Percentiles rank a stretch among this genome's conserved stretches.
Evolutionary conservation across 2,329 filamentous ascomycete species (phyloP).

Genomic region (Monosporascus sp.): DNA sequence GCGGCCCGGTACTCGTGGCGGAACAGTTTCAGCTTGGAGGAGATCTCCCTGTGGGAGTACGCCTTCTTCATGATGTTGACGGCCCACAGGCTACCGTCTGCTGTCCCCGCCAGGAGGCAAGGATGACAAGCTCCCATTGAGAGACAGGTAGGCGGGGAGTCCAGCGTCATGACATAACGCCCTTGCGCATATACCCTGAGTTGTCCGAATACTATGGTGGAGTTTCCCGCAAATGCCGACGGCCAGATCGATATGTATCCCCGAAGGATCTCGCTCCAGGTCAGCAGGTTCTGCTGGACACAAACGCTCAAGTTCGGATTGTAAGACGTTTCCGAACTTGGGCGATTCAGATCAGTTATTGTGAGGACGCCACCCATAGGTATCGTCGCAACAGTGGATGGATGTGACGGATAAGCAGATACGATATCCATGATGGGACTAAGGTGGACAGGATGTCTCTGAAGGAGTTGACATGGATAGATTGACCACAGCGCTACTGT

Average conservation of each 20-base stretch:
- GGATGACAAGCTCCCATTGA: conserved; percentile 47
- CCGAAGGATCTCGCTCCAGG: conserved; percentile 51
- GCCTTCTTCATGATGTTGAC: conserved; percentile 41
- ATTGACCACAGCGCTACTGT: conserved; percentile 54
- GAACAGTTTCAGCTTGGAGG: conserved; percentile 41
- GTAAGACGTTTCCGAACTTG: conserved; percentile 49
- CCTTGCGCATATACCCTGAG: conserved; percentile 47
- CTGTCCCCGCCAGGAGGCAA: conserved; percentile 47
- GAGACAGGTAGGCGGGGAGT: conserved; percentile 46
- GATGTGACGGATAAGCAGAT: conserved; percentile 51
- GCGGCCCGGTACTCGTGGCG: conserved; percentile 48
- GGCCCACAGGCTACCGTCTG: conserved; percentile 49
- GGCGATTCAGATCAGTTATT: conserved; percentile 47
- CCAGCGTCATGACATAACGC: conserved; percentile 46
- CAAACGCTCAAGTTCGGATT: conserved; percentile 45
- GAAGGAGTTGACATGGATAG: conserved; percentile 42
- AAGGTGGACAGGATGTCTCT: conserved; percentile 48
- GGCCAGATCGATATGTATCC: conserved; percentile 50
- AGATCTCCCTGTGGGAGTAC: conserved; percentile 35
- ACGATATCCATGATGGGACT: conserved; percentile 50
- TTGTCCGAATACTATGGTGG: conserved; percentile 48
- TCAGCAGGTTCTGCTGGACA: conserved; percentile 48
- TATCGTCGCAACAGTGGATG: conserved; percentile 49
- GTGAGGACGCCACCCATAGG: conserved; percentile 50
- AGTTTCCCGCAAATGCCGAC: conserved; percentile 47